phyloP scores from a whole-genome alignment of 805 yeast species.

The Lipomyces yamanashiensis region DNA sequence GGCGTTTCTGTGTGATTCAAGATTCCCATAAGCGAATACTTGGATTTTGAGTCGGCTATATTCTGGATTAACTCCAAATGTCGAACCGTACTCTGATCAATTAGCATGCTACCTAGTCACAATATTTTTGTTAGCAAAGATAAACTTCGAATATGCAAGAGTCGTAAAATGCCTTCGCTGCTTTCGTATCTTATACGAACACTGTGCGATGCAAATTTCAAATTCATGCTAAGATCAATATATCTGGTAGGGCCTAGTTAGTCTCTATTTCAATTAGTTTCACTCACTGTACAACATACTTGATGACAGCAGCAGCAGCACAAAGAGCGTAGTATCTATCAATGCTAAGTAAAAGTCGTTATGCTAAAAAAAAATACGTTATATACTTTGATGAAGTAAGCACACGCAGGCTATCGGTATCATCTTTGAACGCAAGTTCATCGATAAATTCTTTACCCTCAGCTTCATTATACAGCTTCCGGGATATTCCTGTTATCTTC shows the following conservation, averaged over 20 bases:
- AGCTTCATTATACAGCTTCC: constrained; percentile 40
- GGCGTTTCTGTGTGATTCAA: constrained; percentile 51
- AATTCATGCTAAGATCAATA: constrained; percentile 27
- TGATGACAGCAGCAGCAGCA: constrained; percentile 39
- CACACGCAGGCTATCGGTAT: constrained; percentile 37
- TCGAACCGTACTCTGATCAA: constrained; percentile 49
- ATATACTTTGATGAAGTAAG: constrained; percentile 42
- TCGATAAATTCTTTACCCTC: constrained; percentile 41
- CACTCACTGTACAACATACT: neutral
- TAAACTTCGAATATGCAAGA: neutral
- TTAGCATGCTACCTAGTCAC: constrained; percentile 51
- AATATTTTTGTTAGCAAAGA: neutral
- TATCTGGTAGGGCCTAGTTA: constrained; percentile 36
- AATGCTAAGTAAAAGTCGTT: neutral
- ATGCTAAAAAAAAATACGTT: no score
- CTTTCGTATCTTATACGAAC: constrained; percentile 27
- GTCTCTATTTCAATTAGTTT: neutral
- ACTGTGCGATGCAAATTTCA: constrained; percentile 40
- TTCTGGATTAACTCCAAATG: constrained; percentile 51
- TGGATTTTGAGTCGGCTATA: constrained; percentile 41
- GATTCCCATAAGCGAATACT: constrained; percentile 47
- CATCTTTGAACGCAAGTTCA: constrained; percentile 37
- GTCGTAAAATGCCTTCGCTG: constrained; percentile 25
- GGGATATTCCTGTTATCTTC: constrained; percentile 41
- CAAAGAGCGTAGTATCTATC: constrained; percentile 41